These are phyloP conservation scores for Arthonia radiata DNA, from an alignment of 495 filamentous ascomycete species.

Conservation along the genomic window DNA sequence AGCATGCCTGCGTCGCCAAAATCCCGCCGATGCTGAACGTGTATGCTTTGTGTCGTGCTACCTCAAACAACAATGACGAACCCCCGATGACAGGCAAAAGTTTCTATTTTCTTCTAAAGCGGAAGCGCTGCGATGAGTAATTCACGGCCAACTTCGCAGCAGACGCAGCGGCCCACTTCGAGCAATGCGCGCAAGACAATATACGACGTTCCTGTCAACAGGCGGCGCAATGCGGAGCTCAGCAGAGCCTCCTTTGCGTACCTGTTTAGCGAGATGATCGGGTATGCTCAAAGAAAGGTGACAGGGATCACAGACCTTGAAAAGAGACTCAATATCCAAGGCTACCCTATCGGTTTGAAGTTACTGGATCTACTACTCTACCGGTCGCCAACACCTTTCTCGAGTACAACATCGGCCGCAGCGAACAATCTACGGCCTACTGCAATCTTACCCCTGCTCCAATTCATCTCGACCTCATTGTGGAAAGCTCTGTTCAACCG, in stretches of 20 bases:
- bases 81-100: too few species aligned
- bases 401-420: slow-evolving; percentile 6
- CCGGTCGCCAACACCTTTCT: slow-evolving; percentile 34
- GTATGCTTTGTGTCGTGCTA: too few species aligned
- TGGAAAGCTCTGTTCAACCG: slow-evolving; percentile 85
- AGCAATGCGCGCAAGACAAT: too few species aligned
- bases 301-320: slow-evolving; percentile 85
- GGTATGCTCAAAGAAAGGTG: slow-evolving; percentile 74
- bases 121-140: too few species aligned
- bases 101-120: too few species aligned
- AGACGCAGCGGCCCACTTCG: too few species aligned
- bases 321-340: slow-evolving; percentile 77
- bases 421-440: slow-evolving; percentile 48
- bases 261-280: slow-evolving; percentile 90
- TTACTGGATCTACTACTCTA: slow-evolving; percentile 87
- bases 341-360: slow-evolving; percentile 80
- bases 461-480: slow-evolving; percentile 74
- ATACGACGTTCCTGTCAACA: slow-evolving; percentile 85
- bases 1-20: too few species aligned
- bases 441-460: slow-evolving; percentile 72
- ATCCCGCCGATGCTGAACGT: too few species aligned
- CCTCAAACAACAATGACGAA: too few species aligned
- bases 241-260: slow-evolving; percentile 88
- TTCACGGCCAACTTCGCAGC: too few species aligned
- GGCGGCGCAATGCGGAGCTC: slow-evolving; percentile 61